A percentile compares a stretch with the other conserved stretches of the same genome.
Evolutionary conservation across 331 rosid species (phyloP).

Genomic region (Pyracantha coccinea): DNA sequence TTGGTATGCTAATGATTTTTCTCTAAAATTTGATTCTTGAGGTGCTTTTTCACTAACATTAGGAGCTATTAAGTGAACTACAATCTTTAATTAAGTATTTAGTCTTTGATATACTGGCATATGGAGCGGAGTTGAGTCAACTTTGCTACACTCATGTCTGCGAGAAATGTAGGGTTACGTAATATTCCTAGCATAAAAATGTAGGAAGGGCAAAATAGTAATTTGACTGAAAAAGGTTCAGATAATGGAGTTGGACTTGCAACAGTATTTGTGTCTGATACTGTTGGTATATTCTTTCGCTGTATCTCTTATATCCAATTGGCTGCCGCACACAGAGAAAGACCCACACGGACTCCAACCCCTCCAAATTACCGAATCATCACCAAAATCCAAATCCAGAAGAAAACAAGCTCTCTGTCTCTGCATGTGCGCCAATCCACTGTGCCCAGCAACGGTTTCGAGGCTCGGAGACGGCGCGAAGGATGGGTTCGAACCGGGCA

Average conservation of each 20-base stretch:
- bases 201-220: slow-evolving; percentile 21
- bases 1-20: no score
- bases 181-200: no score
- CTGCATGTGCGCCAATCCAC: slow-evolving; percentile 1
- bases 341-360: slow-evolving; percentile 12
- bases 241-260: slow-evolving; percentile 1
- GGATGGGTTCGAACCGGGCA: slow-evolving; percentile 28
- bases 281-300: slow-evolving; percentile 32
- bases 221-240: not conserved
- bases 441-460: slow-evolving; percentile 33
- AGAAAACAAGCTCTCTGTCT: not conserved
- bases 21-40: no score
- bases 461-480: slow-evolving; percentile 28
- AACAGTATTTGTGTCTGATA: slow-evolving; percentile 12
- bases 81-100: no score
- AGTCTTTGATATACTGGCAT: no score
- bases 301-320: slow-evolving; percentile 21
- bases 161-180: no score
- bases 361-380: not conserved
- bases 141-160: fast-evolving
- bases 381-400: not conserved
- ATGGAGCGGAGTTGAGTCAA: no score
- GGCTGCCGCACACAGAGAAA: slow-evolving; percentile 1
- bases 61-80: no score
- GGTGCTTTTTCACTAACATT: no score